Base-by-base conservation (phyloP, 176 grass and related monocot species). In the Cenchrus fungigraminus region DNA sequence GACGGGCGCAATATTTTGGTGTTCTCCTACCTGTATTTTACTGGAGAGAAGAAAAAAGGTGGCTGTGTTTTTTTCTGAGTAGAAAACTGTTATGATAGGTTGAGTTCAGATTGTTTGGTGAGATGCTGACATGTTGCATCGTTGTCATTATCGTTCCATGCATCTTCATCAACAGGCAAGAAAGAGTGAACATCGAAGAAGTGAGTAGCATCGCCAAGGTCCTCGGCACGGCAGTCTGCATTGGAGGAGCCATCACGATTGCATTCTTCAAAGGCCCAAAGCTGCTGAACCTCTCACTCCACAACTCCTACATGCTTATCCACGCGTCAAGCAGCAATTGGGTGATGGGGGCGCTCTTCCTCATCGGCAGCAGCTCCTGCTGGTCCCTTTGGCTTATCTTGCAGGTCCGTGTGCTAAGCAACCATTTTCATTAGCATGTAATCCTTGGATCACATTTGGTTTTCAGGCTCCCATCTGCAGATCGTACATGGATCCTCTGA, bases 381-480 rank as follows among this genome's bases (percentile, higher is more conserved):
- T 95, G 93, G 93, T 92, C 93, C 19, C 65, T 90, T 12, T 95
- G 93, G 93, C 88, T 95, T 65, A 87, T 95, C 68, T 29, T 91
- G 56, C 93, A 95, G 90, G 88, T 92, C 17, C 44, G 4, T 45
- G 0, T 42, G 17, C 65, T 68, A 67, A 43, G 34, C 65, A 43
- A 19, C 34, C 65, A 68, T 68, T 4, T 69, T 70, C 54, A 57
- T 19, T 57, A 19, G 54, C 54, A 57, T 55, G 54, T 19, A 7
- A 19, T 57, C 15, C 15, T 19, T 4, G 20, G 58, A 22, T 22
- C 20, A 60, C 31, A 32, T 22, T 60, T 9, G 58, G 11, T 25
- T 51, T 51, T 22, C 46, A 73, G 70, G 70, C 5, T 3, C 90
- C 90, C 4, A 88, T 95, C 64, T 91, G 93, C 83, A 79, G 82